phyloP scores from a whole-genome alignment of 2,329 filamentous ascomycete genomes.

The Penicillium glabrum region DNA sequence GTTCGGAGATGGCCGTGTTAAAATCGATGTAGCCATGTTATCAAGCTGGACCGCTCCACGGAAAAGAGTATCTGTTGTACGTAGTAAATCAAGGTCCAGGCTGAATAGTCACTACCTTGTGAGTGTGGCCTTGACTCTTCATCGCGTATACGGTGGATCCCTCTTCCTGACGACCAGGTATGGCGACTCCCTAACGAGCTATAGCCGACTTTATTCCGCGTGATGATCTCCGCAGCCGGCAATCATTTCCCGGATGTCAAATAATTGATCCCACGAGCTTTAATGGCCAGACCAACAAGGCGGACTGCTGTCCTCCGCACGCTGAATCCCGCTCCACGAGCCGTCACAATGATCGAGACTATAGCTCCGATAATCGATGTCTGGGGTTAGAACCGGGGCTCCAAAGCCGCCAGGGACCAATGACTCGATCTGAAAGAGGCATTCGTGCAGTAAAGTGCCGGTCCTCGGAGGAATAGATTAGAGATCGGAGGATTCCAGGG shows the following conservation, averaged over 20 bases:
- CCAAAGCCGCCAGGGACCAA: neutral
- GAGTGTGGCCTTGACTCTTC: neutral
- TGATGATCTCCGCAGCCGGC: neutral
- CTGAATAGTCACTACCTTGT: neutral
- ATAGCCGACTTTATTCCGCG: neutral
- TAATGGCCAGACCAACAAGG: neutral
- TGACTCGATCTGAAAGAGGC: neutral
- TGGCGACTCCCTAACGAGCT: neutral
- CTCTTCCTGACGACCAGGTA: neutral
- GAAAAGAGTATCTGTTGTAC: neutral
- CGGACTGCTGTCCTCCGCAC: conserved; percentile 9
- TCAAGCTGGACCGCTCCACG: neutral
- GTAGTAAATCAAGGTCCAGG: neutral
- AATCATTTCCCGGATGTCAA: neutral
- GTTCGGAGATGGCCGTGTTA: neutral
- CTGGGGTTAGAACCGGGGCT: neutral
- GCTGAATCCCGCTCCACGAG: neutral
- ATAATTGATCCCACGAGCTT: neutral
- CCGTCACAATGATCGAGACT: neutral
- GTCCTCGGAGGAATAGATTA: conserved; percentile 19
- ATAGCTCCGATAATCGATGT: conserved; percentile 1
- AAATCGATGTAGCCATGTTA: neutral
- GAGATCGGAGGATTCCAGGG: conserved; percentile 16
- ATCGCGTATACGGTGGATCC: neutral
- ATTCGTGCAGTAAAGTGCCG: conserved; percentile 11